Evolutionary conservation across 768 basidiomycete genomes (phyloP).

Genomic region (Tricholoma furcatifolium): DNA sequence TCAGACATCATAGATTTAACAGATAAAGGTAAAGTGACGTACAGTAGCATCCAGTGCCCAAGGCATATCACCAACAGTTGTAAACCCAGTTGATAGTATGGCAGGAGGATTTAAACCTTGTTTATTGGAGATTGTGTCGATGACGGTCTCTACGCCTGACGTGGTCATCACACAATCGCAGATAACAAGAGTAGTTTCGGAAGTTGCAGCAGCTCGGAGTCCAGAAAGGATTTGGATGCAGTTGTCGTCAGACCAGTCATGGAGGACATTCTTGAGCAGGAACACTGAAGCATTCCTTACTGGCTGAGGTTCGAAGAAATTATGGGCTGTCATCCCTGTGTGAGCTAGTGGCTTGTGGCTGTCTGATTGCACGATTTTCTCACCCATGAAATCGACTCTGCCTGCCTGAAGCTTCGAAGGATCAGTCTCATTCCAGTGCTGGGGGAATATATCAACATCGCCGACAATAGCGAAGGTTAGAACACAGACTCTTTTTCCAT

Average conservation of each 20-base stretch:
- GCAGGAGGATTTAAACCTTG: no score
- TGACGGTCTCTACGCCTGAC: no score
- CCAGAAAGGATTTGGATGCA: no score
- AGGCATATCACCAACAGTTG: slow-evolving; percentile 4
- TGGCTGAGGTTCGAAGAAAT: slow-evolving; percentile 42
- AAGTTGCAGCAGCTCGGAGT: no score
- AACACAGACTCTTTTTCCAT: neutral
- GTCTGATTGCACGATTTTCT: neutral
- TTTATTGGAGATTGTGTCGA: no score
- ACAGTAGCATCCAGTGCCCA: no score
- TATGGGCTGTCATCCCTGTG: slow-evolving; percentile 20
- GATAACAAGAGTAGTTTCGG: no score
- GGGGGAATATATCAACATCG: neutral
- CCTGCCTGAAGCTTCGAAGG: slow-evolving; percentile 26
- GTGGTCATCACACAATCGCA: no score
- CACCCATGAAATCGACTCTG: no score
- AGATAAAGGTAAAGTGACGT: neutral
- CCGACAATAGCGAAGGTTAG: no score
- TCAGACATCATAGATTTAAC: neutral
- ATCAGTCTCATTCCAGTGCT: slow-evolving; percentile 19
- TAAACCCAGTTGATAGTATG: slow-evolving; percentile 11
- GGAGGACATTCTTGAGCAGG: slow-evolving; percentile 55
- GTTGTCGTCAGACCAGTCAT: no score
- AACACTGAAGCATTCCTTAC: slow-evolving; percentile 44
- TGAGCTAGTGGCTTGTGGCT: neutral